A percentile compares a stretch with the other conserved stretches of the same genome.
Conservation (phyloP, 2,329 filamentous ascomycete species). For the Epicoccum sorghinum region DNA sequence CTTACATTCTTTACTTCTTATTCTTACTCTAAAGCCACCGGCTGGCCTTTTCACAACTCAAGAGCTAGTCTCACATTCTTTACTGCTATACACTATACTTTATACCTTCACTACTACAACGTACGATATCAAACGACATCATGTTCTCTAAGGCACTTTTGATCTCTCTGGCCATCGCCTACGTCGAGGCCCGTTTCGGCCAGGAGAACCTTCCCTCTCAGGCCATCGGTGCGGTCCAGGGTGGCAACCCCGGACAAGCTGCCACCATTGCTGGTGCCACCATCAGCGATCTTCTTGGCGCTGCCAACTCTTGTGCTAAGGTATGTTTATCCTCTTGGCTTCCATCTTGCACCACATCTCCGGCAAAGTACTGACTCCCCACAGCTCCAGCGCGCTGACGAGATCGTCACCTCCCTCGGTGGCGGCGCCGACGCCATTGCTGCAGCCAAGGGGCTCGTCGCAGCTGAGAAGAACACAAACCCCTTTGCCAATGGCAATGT, state of each 20-base stretch:
- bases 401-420: constrained; percentile 67
- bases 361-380: not conserved
- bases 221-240: constrained; percentile 60
- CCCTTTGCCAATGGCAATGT: constrained; percentile 66
- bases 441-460: constrained; percentile 67
- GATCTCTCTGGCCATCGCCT: constrained; percentile 40
- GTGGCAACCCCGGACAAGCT: constrained; percentile 65
- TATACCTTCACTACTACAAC: constrained; percentile 23
- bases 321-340: constrained; percentile 37
- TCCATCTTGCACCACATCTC: too few species aligned
- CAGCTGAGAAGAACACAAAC: constrained; percentile 77
- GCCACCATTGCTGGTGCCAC: constrained; percentile 68
- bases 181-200: constrained; percentile 59
- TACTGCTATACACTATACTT: constrained; percentile 14
- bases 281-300: constrained; percentile 67
- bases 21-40: constrained; percentile 35
- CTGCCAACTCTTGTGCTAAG: constrained; percentile 70
- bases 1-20: constrained; percentile 30
- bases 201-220: constrained; percentile 67
- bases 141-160: constrained; percentile 45
- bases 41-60: constrained; percentile 35
- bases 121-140: constrained; percentile 25
- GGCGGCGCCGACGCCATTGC: constrained; percentile 64
- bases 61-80: constrained; percentile 46
- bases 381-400: constrained; percentile 67